A percentile compares a stretch with the other conserved stretches of the same genome.
phyloP scores from a whole-genome alignment of 352 stramenopile genomes.

The Bremia lactucae region DNA sequence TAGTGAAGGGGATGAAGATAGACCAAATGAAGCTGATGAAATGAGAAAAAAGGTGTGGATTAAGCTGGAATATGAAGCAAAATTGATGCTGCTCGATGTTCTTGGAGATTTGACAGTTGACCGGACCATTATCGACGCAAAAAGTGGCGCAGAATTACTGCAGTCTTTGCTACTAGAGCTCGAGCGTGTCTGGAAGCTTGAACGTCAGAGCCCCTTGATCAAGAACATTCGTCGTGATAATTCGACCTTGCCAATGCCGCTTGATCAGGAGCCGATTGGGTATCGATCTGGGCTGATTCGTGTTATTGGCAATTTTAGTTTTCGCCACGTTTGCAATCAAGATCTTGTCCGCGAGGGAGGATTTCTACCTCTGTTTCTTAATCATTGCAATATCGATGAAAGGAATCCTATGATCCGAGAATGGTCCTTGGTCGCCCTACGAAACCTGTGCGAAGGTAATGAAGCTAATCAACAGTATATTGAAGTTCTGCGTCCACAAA shows the following conservation, averaged over 20 bases:
- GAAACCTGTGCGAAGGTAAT: conserved; percentile 84
- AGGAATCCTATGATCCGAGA: conserved; percentile 81
- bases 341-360: conserved; percentile 66
- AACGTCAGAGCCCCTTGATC: conserved; percentile 13
- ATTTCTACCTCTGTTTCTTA: conserved; percentile 74
- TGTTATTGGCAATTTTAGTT: conserved; percentile 75
- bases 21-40: conserved; percentile 44
- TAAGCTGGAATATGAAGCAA: conserved; percentile 64
- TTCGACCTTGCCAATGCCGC: conserved; percentile 1
- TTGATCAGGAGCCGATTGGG: conserved; percentile 40
- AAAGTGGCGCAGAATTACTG: conserved; percentile 17
- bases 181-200: conserved; percentile 41
- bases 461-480: conserved; percentile 21
- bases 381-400: conserved; percentile 86
- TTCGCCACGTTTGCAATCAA: conserved; percentile 53
- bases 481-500: conserved; percentile 49
- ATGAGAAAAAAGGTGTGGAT: conserved; percentile 62
- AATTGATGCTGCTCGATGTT: conserved; percentile 61
- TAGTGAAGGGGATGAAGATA: conserved; percentile 36
- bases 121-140: conserved; percentile 4
- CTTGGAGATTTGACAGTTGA: conserved; percentile 44
- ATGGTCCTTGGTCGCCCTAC: conserved; percentile 82
- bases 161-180: conserved; percentile 46
- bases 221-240: conserved; percentile 6
- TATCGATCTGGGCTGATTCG: conserved; percentile 75